Evolutionary conservation across 345 rosid species (phyloP), one percentile per base, ranked within the genome.

Genomic region (Boechera divaricarpa): DNA sequence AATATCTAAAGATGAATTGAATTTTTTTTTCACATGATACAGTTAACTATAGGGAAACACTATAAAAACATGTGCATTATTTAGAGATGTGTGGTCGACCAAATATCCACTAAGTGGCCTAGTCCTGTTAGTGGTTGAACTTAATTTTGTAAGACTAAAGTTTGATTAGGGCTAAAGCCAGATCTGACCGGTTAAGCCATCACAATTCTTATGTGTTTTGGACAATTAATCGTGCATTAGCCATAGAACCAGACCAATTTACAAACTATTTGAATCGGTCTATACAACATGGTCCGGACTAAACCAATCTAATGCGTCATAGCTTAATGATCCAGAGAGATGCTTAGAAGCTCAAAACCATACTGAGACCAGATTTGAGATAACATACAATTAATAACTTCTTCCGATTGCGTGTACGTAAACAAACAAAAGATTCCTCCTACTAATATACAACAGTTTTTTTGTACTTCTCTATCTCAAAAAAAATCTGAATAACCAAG

Each of bases 371-470:
- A 69, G 64, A 62, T 44, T 54, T 63, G 60, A 36, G 45, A 15
- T 47, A 18, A 44, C 44, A 48, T 67, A 52, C 52, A 63, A 55
- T 48, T 59, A 41, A 60, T 45, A 38, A 76, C 47, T 51, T 51
- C 29, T 49, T 51, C 55, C 16, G 63, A 39, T 61, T 18, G 49
- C 60, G 62, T 38, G 61, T 49, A 51, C 55, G 54, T 49, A 51
- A 47, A 60, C 56, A 69, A 59, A 69, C 64, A 29, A 76, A 42
- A 52, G 35, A 76, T 61, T 56, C 54, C 60, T 63, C 76, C 80
- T 77, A 77, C 66, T 63, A 70, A 57, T 77, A 70, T 77, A 77
- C 80, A 77, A 70, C 76, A 77, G 13, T 41, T 18, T 7, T 7
- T n/a, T 18, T 5, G 10, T 41, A 10, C 53, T 57, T 48, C 49